Percentiles rank a stretch among this genome's conserved stretches.
phyloP scores from a whole-genome alignment of 1,284 basidiomycete genomes.

The Apiotrichum sp. region DNA sequence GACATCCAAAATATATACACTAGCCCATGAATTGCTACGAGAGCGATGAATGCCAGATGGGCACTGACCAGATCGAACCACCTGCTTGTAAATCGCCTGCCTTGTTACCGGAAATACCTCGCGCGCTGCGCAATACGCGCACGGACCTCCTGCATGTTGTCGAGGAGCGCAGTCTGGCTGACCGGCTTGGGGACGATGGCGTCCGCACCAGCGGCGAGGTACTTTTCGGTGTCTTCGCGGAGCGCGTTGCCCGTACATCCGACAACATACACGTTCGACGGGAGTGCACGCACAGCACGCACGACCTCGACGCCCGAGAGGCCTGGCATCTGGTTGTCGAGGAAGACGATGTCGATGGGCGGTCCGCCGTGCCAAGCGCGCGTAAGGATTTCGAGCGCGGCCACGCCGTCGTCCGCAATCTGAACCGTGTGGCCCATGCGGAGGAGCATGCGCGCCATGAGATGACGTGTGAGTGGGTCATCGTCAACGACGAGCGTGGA shows the following conservation, averaged over 20 bases:
- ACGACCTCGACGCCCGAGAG: slow-evolving; percentile 72
- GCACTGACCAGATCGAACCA: too few relatives aligned
- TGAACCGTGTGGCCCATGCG: slow-evolving; percentile 70
- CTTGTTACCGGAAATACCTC: too few relatives aligned
- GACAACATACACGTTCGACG: slow-evolving; percentile 66
- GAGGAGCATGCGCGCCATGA: slow-evolving; percentile 74
- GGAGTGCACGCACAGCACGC: slow-evolving; percentile 59
- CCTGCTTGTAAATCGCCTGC: too few relatives aligned
- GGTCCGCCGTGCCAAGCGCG: slow-evolving; percentile 19
- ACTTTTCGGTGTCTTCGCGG: slow-evolving; percentile 61
- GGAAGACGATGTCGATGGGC: slow-evolving; percentile 65
- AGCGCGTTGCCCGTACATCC: slow-evolving; percentile 62
- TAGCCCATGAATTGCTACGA: too few relatives aligned
- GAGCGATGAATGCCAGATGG: too few relatives aligned
- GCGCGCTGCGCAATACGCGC: too few relatives aligned
- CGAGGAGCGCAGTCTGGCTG: slow-evolving; percentile 25
- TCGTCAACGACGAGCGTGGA: slow-evolving; percentile 46
- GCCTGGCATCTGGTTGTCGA: slow-evolving; percentile 66
- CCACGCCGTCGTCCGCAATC: slow-evolving; percentile 76
- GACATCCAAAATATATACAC: too few relatives aligned
- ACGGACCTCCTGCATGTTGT: too few relatives aligned
- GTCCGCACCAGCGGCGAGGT: slow-evolving; percentile 67
- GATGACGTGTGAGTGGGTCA: slow-evolving; percentile 60
- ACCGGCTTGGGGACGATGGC: slow-evolving; percentile 39
- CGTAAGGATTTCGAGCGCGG: slow-evolving; percentile 66